Base-by-base conservation (phyloP, 768 basidiomycete species). In the Chalciporus piperatus region DNA sequence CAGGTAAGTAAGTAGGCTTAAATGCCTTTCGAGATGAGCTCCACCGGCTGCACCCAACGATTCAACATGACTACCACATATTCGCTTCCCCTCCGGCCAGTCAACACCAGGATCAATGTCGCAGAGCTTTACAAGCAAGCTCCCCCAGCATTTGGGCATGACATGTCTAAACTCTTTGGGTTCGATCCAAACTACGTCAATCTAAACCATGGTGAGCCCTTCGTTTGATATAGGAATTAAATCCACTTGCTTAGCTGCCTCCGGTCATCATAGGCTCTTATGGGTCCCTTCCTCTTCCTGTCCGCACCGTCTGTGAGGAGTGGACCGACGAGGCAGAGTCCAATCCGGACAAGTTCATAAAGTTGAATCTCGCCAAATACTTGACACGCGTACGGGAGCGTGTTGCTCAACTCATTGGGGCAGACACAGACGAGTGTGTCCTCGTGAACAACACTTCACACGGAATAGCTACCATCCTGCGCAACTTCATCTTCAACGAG, bases 101-200 rank as follows among this genome's bases (percentile, higher is more conserved):
- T 10, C 22, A 25, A 27, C 2, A 22, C 52, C 9, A 7, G 12
- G 32, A 32, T 11, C 32, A 32, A 32, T 32, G 32, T 32, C 32
- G 32, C 50, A 3, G 51, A 65, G 27, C 48, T 68, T 5, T 66
- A 62, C 53, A 57, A 60, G 33, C 48, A 48, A 20, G 16, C 48
- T 0, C 73, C 74, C 0, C 76, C 81, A 14, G 50, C 68, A 1
- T 86, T 88, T 43, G 87, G 87, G 0, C 82, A 80, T 58, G 70
- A 67, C 6, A 63, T 80, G 58, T 77, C 73, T 48, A 74, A 77
- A 41, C 77, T 79, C 47, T 88, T 79, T 48, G 74, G 72, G 19
- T 75, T 88, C 20, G 79, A 83, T 38, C 72, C 81, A 4, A 71
- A 74, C 37, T 87, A 85, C 51, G 62, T 83, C 44, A 84, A 87